These are phyloP conservation scores for Heteromeles arbutifolia DNA, from an alignment of 306 rosid genomes.

Conservation along the genomic window DNA sequence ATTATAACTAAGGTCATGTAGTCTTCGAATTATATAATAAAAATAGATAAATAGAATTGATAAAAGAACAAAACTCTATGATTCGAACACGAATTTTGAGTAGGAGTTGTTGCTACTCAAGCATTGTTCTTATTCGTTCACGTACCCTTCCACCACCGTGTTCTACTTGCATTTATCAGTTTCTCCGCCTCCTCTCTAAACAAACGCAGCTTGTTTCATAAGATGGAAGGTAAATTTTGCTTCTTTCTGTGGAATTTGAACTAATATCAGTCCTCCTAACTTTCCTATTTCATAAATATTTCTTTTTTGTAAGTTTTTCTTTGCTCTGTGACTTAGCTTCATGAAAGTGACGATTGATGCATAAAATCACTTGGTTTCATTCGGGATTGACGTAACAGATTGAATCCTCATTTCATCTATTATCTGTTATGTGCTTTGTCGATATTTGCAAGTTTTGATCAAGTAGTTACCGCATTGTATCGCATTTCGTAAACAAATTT, in stretches of 20 bases:
- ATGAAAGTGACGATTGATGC: neutral
- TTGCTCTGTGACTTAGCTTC: neutral
- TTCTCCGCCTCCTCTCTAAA: neutral
- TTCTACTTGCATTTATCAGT: neutral
- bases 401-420: neutral
- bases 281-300: neutral
- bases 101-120: no score
- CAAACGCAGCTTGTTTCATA: neutral
- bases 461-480: neutral
- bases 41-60: no score
- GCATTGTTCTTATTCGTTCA: neutral
- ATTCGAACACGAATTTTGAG: no score
- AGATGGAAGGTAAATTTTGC: slow-evolving; percentile 12
- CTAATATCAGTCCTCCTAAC: neutral
- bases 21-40: no score
- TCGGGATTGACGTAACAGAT: neutral
- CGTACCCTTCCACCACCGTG: neutral
- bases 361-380: neutral
- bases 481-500: neutral
- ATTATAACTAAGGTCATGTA: no score
- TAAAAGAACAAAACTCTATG: no score
- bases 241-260: neutral
- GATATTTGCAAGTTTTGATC: neutral
- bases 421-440: neutral
- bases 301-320: neutral